These are phyloP conservation scores for Scheffersomyces illinoinensis DNA, from an alignment of 1,139 yeast species.

Conservation along the genomic window DNA sequence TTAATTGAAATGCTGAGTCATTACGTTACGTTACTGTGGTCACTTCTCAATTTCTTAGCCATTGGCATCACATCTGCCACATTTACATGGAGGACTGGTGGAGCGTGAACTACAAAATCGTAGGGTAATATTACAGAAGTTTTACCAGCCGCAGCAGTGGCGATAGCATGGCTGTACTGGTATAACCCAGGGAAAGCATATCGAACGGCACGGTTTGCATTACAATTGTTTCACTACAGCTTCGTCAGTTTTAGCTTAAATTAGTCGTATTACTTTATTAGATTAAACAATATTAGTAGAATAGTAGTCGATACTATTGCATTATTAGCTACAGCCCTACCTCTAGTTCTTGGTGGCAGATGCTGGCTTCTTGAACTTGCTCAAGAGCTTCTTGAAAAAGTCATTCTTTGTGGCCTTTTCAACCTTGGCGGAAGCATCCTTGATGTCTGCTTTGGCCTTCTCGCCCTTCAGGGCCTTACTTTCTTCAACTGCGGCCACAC, in stretches of 20 bases:
- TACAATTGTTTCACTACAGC: no score
- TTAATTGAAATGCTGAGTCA: not conserved
- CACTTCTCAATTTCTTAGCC: not conserved
- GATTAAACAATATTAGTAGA: not conserved
- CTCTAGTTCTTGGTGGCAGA: slow-evolving; percentile 26
- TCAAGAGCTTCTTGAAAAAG: slow-evolving; percentile 50
- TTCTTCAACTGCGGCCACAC: slow-evolving; percentile 11
- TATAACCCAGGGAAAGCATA: no score
- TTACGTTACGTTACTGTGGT: not conserved
- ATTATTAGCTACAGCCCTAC: not conserved
- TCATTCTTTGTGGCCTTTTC: slow-evolving; percentile 44
- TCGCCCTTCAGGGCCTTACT: slow-evolving; percentile 15
- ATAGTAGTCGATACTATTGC: not conserved
- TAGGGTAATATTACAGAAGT: no score
- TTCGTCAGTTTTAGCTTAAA: not conserved
- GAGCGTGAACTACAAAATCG: not conserved
- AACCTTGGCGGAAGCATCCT: slow-evolving; percentile 25
- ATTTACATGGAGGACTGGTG: not conserved
- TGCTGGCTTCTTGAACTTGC: slow-evolving; percentile 47
- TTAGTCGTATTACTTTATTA: not conserved
- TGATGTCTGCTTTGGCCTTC: slow-evolving; percentile 33
- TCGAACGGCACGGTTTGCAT: no score
- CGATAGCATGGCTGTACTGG: no score
- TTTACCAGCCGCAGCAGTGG: no score
- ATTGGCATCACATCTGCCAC: not conserved